Evolutionary conservation across 352 stramenopile genomes (phyloP), one percentile per base, ranked within the genome.

Genomic region (Discostella stelligera): DNA sequence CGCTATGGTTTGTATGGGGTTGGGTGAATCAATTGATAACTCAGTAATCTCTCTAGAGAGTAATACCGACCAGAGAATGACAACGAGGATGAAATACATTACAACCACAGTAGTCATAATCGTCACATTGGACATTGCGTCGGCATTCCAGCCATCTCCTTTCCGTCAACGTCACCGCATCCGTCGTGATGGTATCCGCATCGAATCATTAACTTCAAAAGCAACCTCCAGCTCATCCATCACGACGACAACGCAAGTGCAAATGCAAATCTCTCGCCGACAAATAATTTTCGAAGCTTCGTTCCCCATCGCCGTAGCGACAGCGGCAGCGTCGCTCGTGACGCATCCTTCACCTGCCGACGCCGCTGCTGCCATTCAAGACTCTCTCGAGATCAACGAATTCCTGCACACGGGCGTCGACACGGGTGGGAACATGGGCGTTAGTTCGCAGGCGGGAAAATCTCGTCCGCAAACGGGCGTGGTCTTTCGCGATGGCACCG

Each of bases 391-490:
- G 32, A 79, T 90, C n/a, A 67, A 90, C 18, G 53, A 77, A 18
- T 92, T 89, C 59, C 65, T 92, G 0, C 64, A 78, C 39, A 88
- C 74, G 0, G 86, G 86, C 16, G 18, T 89, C 4, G 84, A 90
- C 48, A 14, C 60, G 0, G 68, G 63, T 18, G 82, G 81, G 3
- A 71, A 61, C 21, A 92, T 92, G 87, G 87, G 87, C 14, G 81
- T 92, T 0, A 80, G 58, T 21, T 69, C 72, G 16, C 87, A 91
- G 69, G 83, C 83, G 7, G 87, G 87, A 7, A 93, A 93, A 70
- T 82, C 66, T 27, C 63, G 82, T 65, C 85, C 87, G 2, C 69
- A 89, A 75, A 93, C 85, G 8, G 87, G 87, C 23, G 83, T 93
- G 10, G 73, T 89, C 1, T 80, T 93, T 23, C 49, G 84, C 11